Evolutionary conservation across 179 eudicot genomes (phyloP).

Genomic region (Pouteria campechiana): DNA sequence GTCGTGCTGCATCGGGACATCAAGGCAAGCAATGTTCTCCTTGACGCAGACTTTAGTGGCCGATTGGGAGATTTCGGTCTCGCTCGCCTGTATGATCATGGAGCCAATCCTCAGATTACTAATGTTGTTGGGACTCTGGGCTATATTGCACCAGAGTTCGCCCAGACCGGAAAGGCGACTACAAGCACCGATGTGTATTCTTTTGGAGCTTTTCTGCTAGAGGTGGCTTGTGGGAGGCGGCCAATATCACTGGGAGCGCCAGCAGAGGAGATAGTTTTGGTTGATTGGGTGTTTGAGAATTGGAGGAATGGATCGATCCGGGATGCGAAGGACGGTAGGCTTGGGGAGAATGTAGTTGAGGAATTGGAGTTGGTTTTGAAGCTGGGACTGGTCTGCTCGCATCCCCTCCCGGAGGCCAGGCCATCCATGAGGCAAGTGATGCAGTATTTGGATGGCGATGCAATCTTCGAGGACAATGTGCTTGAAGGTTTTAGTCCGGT

Average conservation of each 20-base stretch:
- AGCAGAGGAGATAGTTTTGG: constrained; percentile 1
- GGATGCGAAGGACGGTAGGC: constrained; percentile 1
- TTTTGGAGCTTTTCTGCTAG: constrained; percentile 15
- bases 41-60: constrained; percentile 11
- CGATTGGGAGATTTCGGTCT: constrained; percentile 19
- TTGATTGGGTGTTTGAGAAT: constrained; percentile 8
- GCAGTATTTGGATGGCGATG: no score
- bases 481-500: no score
- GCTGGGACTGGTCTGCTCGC: no score
- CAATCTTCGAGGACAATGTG: no score
- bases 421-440: no score
- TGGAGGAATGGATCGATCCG: constrained; percentile 6
- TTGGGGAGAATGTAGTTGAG: not conserved
- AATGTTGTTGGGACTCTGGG: constrained; percentile 18
- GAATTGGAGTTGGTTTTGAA: no score
- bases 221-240: constrained; percentile 16
- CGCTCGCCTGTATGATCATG: constrained; percentile 12
- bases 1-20: constrained; percentile 15
- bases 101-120: constrained; percentile 10
- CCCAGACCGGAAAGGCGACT: constrained; percentile 15
- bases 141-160: constrained; percentile 14
- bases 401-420: no score
- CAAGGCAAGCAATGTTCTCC: constrained; percentile 13
- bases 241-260: constrained; percentile 3
- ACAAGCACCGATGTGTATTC: constrained; percentile 14